A percentile compares a stretch with the other conserved stretches of the same genome.
These are phyloP conservation scores for Ceratopteris richardii DNA, from an alignment of 75 land plant genomes.

Conservation along the genomic window DNA sequence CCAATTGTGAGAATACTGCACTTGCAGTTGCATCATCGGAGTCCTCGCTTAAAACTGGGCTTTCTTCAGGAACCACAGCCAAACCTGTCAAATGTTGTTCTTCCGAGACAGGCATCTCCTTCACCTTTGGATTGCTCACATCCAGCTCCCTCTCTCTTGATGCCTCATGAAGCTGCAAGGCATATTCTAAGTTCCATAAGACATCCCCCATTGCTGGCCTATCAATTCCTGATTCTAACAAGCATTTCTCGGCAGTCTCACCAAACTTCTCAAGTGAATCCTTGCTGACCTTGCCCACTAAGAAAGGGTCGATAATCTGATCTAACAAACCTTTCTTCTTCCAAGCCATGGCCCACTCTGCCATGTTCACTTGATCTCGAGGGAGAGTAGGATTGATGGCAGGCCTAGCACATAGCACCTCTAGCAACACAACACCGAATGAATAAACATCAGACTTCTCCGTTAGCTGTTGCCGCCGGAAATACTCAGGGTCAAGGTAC, in stretches of 20 bases:
- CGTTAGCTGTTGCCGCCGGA: constrained; percentile 79
- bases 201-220: constrained; percentile 73
- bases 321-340: constrained; percentile 66
- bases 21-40: constrained; percentile 48
- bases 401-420: constrained; percentile 75
- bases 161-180: constrained; percentile 74
- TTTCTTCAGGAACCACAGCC: background rate
- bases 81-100: constrained; percentile 1
- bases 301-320: constrained; percentile 43
- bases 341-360: constrained; percentile 63
- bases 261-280: constrained; percentile 57
- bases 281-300: constrained; percentile 33
- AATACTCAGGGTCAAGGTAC: constrained; percentile 93
- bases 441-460: constrained; percentile 94
- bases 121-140: constrained; percentile 46
- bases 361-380: constrained; percentile 62
- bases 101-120: constrained; percentile 7
- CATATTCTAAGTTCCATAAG: constrained; percentile 69
- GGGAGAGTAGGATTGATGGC: constrained; percentile 55
- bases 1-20: constrained; percentile 61
- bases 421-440: constrained; percentile 87
- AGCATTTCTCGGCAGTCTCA: constrained; percentile 56
- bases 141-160: constrained; percentile 46
- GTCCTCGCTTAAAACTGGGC: constrained; percentile 23
- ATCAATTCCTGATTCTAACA: constrained; percentile 56